Conservation (phyloP, 345 rosid species). For the Pistacia atlantica region DNA sequence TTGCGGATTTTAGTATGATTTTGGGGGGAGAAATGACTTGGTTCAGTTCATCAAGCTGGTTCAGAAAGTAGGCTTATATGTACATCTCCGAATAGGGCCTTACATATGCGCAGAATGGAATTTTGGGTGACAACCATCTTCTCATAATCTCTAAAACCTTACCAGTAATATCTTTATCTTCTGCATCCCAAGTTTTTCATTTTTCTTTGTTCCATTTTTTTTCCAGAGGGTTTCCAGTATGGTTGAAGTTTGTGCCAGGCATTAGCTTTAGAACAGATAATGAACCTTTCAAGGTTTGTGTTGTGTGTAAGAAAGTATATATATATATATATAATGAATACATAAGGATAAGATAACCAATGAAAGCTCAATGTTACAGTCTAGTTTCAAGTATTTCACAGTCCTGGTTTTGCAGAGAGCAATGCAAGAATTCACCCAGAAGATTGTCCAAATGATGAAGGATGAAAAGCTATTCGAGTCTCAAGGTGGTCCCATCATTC, state of each 20-base stretch:
- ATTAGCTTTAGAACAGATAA: constrained; percentile 88
- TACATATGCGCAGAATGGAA: constrained; percentile 81
- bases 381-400: no score
- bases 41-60: constrained; percentile 58
- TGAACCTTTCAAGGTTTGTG: constrained; percentile 73
- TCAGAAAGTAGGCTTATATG: constrained; percentile 58
- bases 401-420: constrained; percentile 27
- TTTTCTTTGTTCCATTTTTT: neutral
- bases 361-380: no score
- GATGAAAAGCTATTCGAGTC: constrained; percentile 63
- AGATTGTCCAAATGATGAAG: constrained; percentile 84
- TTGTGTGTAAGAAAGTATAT: no score
- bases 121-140: constrained; percentile 49
- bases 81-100: constrained; percentile 75
- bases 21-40: constrained; percentile 59
- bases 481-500: constrained; percentile 87
- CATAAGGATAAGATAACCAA: neutral
- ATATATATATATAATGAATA: neutral
- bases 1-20: constrained; percentile 46
- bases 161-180: neutral
- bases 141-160: neutral
- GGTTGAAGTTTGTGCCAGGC: constrained; percentile 87
- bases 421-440: constrained; percentile 71
- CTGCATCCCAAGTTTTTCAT: neutral
- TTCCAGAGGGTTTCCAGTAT: constrained; percentile 73